Percentiles rank a stretch among this genome's conserved stretches.
Conservation (phyloP, 2,329 filamentous ascomycete species). For the Cladosporium phlei region DNA sequence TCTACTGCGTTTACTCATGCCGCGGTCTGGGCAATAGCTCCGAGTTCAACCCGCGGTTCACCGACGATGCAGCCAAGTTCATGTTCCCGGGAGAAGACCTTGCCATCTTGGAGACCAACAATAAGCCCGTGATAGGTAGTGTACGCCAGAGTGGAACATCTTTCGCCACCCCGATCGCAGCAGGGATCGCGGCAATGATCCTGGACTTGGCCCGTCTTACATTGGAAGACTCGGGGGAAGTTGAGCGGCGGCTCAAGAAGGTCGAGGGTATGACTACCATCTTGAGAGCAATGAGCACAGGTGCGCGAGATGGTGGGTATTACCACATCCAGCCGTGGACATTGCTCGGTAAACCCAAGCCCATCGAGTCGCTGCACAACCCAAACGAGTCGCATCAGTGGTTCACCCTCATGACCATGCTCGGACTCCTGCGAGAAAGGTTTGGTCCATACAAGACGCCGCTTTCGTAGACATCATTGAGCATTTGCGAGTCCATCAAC, state of each 20-base stretch:
- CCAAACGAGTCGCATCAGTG: neutral
- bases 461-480: neutral
- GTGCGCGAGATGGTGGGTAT: neutral
- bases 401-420: neutral
- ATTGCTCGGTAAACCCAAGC: neutral
- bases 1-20: neutral
- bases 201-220: neutral
- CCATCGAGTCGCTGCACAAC: neutral
- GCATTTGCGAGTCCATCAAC: too few species aligned
- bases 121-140: neutral
- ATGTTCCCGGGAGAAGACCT: neutral
- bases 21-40: neutral
- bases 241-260: neutral
- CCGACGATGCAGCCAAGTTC: neutral
- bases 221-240: neutral
- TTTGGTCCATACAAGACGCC: neutral
- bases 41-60: neutral
- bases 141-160: neutral
- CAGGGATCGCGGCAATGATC: neutral
- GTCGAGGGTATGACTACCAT: neutral
- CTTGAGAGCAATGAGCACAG: neutral
- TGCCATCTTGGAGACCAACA: neutral
- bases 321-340: neutral
- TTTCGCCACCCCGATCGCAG: neutral
- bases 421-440: neutral